A percentile compares a stretch with the other conserved stretches of the same genome.
phyloP scores from a whole-genome alignment of 306 rosid species.

The Cucurbita ficifolia region DNA sequence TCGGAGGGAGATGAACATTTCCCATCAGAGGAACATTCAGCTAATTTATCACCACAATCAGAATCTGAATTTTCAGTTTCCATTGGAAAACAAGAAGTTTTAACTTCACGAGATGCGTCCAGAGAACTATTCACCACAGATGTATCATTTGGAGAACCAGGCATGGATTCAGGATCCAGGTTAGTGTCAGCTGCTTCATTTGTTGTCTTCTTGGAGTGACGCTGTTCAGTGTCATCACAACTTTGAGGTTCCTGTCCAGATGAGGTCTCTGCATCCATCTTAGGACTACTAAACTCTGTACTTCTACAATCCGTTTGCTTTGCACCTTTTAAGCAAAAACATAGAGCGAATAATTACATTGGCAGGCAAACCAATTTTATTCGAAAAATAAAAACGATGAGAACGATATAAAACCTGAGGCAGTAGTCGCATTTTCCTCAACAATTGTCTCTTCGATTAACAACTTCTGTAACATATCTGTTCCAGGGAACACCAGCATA shows the following conservation, averaged over 20 bases:
- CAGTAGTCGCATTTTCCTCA: conserved; percentile 24
- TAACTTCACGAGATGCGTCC: conserved; percentile 28
- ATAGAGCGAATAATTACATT: background rate
- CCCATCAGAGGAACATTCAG: conserved; percentile 18
- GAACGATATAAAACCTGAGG: conserved; percentile 15
- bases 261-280: conserved; percentile 26
- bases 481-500: conserved; percentile 93
- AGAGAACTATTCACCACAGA: conserved; percentile 13
- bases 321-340: conserved; percentile 20
- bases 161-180: conserved; percentile 4
- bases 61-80: conserved; percentile 16
- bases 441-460: conserved; percentile 30
- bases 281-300: conserved; percentile 17
- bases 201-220: conserved; percentile 18
- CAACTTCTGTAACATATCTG: conserved; percentile 86
- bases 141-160: conserved; percentile 17
- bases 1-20: conserved; percentile 22
- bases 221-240: conserved; percentile 27
- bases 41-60: conserved; percentile 18
- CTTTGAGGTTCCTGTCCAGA: conserved; percentile 28
- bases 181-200: conserved; percentile 21
- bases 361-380: background rate
- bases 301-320: conserved; percentile 26
- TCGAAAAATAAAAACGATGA: background rate
- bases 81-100: conserved; percentile 13